phyloP scores from a whole-genome alignment of 2,329 filamentous ascomycete genomes.

The Zymoseptoria brevis region DNA sequence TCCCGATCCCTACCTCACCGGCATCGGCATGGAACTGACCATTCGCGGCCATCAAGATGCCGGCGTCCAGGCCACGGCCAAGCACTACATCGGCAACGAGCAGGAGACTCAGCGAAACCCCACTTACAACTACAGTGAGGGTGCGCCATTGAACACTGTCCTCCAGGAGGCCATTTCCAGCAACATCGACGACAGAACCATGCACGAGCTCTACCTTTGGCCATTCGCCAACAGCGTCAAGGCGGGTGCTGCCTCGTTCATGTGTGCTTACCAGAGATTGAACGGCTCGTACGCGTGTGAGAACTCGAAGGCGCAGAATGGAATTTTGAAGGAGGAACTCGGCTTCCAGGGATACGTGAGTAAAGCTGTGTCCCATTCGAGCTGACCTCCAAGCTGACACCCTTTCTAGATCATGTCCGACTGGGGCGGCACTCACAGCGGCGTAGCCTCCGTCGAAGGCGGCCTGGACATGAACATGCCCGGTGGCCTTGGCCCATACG shows the following conservation, averaged over 20 bases:
- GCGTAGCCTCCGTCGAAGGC: slow-evolving; percentile 50
- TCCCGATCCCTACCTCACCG: slow-evolving; percentile 68
- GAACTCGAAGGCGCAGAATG: slow-evolving; percentile 59
- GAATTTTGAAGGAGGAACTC: slow-evolving; percentile 33
- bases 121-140: background rate
- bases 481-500: slow-evolving; percentile 39
- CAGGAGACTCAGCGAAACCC: slow-evolving; percentile 16
- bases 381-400: background rate
- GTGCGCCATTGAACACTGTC: background rate
- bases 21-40: slow-evolving; percentile 53
- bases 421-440: slow-evolving; percentile 35
- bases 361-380: background rate
- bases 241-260: slow-evolving; percentile 42
- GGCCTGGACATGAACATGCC: slow-evolving; percentile 62
- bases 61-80: slow-evolving; percentile 32
- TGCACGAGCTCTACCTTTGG: slow-evolving; percentile 33
- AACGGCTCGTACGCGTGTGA: slow-evolving; percentile 51
- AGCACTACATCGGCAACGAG: slow-evolving; percentile 23
- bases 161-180: slow-evolving; percentile 34
- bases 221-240: slow-evolving; percentile 43
- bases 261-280: slow-evolving; percentile 53
- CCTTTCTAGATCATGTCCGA: slow-evolving; percentile 43
- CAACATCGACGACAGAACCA: slow-evolving; percentile 54
- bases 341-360: background rate
- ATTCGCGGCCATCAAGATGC: slow-evolving; percentile 1